Conservation (phyloP, 257 asterid genomes). For the Vinca minor region DNA sequence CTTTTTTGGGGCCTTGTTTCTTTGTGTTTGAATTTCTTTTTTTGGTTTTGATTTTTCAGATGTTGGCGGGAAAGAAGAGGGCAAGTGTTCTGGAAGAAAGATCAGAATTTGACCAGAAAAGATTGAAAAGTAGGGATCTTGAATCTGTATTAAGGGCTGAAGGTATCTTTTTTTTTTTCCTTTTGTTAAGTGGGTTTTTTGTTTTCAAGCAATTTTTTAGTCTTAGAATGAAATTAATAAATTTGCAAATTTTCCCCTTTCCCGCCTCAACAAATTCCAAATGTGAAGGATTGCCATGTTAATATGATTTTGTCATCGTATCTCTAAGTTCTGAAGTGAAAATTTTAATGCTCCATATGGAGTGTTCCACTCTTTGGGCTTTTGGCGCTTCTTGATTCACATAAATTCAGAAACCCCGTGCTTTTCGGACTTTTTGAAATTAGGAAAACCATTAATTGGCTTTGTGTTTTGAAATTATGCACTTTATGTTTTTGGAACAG, state of each 20-base stretch:
- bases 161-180: conserved; percentile 23
- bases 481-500: conserved; percentile 39
- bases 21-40: neutral
- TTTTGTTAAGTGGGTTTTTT: neutral
- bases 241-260: neutral
- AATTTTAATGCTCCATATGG: neutral
- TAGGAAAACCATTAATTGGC: too few relatives aligned
- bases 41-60: conserved; percentile 19
- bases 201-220: neutral
- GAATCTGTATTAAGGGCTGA: conserved; percentile 23
- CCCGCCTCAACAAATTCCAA: neutral
- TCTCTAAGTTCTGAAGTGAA: neutral
- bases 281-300: too few relatives aligned
- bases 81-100: conserved; percentile 22
- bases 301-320: neutral
- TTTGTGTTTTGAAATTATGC: neutral
- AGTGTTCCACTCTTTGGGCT: neutral
- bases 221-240: neutral
- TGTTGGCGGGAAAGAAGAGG: conserved; percentile 26
- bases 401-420: neutral
- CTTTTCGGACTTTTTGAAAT: neutral
- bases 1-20: neutral
- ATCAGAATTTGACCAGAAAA: conserved; percentile 21
- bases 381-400: neutral
- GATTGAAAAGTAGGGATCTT: conserved; percentile 33